A percentile compares a stretch with the other conserved stretches of the same genome.
phyloP scores from a whole-genome alignment of 257 asterid genomes.

The Rehmannia glutinosa region DNA sequence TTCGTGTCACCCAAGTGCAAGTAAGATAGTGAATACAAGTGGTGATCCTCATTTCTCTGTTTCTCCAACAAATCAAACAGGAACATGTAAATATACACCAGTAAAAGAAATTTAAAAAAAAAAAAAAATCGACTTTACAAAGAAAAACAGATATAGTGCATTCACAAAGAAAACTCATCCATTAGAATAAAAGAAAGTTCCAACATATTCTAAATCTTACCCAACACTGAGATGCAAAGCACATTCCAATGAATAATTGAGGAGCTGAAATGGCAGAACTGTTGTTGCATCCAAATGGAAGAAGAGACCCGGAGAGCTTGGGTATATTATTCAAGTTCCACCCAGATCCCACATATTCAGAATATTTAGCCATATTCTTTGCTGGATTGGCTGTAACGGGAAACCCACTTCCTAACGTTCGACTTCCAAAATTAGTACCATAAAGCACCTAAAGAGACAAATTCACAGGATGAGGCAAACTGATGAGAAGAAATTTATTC shows the following conservation, averaged over 20 bases:
- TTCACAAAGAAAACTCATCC: background rate
- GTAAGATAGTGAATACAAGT: slow-evolving; percentile 68
- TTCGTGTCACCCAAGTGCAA: slow-evolving; percentile 66
- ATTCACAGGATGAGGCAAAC: slow-evolving; percentile 22
- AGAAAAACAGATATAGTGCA: background rate
- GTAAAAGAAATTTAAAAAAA: slow-evolving; percentile 5
- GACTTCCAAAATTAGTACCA: slow-evolving; percentile 34
- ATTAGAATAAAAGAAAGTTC: background rate
- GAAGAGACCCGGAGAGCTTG: slow-evolving; percentile 68
- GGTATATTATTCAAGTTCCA: slow-evolving; percentile 83
- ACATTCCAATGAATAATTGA: slow-evolving; percentile 64
- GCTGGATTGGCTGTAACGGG: slow-evolving; percentile 29
- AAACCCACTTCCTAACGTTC: slow-evolving; percentile 47
- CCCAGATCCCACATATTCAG: slow-evolving; percentile 46
- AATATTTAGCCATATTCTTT: slow-evolving; percentile 19
- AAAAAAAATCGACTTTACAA: background rate
- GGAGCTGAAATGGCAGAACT: slow-evolving; percentile 45
- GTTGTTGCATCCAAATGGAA: slow-evolving; percentile 44
- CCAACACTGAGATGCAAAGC: slow-evolving; percentile 83
- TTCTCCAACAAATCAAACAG: slow-evolving; percentile 29
- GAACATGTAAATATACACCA: slow-evolving; percentile 13
- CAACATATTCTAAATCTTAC: slow-evolving; percentile 38
- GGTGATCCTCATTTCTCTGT: slow-evolving; percentile 79
- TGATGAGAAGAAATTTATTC: slow-evolving; percentile 1
- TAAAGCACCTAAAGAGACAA: slow-evolving; percentile 59